Base-by-base conservation (phyloP, 2,329 filamentous ascomycete species). In the Colletotrichum simmondsii region DNA sequence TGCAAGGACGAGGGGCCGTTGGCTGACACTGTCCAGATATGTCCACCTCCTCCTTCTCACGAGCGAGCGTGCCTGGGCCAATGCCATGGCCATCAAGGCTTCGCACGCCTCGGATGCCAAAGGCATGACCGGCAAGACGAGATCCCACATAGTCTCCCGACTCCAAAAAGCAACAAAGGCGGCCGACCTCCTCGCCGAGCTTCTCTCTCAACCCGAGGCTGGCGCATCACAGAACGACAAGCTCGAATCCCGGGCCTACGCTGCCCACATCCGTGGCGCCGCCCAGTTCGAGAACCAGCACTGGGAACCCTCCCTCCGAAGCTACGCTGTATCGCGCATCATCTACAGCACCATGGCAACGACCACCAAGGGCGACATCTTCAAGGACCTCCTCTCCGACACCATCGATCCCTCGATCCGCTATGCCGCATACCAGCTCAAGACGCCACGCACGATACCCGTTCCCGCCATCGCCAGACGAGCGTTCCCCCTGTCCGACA, bases 31-130 rank as follows among this genome's bases (percentile, higher is more conserved):
- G 42, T 72, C 19, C 77, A 97, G 94, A 82, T 94, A 92, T 83
- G 90, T 92, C 61, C 88, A 93, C 76, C 87, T 98, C n/a, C 87
- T 96, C 37, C 88, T 99, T 69, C 91, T 98, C 79, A 94, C 92
- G 52, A 92, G 95, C 73, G 97, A 99, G 85, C 91, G 97, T 75
- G 94, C 95, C 64, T 98, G 95, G 94, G 96, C 97, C 49, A 93
- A 98, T 82, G 96, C 95, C 71, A 97, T 98, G 95, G 92, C 93
- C 80, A 95, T 98, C 89, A 98, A 97, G 83, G 90, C 94, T 4
- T 87, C 91, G 24, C 94, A 97, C 80, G 90, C 94, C 52, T 89
- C 93, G 77, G 94, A 97, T 77, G 91, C 92, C 73, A 94, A 94
- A 81, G 92, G 92, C 61, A 93, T 98, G 75, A 90, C 92, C 32